Conservation (phyloP, 2,329 filamentous ascomycete genomes). For the Diaporthe vexans region DNA sequence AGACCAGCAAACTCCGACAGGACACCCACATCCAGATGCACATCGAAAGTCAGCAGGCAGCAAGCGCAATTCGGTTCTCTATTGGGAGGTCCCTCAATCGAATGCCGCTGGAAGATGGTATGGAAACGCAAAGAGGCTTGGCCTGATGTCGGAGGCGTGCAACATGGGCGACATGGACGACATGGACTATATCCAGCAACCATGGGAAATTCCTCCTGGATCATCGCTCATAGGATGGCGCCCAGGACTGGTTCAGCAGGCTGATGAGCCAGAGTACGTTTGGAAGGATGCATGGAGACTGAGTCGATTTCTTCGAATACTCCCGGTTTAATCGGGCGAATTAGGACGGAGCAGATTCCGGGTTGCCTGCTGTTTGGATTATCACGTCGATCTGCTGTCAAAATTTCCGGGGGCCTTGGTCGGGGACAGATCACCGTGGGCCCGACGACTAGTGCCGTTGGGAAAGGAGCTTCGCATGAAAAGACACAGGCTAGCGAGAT, state of each 20-base stretch:
- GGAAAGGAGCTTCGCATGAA: background rate
- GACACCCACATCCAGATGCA: background rate
- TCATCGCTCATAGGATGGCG: background rate
- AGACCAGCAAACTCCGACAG: background rate
- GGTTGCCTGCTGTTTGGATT: background rate
- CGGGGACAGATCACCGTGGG: background rate
- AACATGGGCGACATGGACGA: background rate
- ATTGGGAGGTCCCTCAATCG: background rate
- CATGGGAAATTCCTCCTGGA: no score
- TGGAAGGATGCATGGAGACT: no score
- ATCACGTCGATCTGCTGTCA: background rate
- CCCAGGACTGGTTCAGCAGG: no score
- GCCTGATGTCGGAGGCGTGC: background rate
- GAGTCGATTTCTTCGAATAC: background rate
- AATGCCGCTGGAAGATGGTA: background rate
- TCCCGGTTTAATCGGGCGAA: no score
- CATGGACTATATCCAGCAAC: background rate
- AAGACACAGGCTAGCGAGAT: background rate
- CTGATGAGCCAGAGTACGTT: background rate
- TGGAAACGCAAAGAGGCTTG: background rate
- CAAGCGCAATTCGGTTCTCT: background rate
- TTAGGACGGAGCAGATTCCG: background rate
- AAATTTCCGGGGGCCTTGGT: background rate
- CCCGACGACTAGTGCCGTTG: slow-evolving; percentile 6
- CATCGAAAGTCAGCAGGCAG: background rate